phyloP scores from a whole-genome alignment of 352 stramenopile genomes.

The Pythium aristosporum region DNA sequence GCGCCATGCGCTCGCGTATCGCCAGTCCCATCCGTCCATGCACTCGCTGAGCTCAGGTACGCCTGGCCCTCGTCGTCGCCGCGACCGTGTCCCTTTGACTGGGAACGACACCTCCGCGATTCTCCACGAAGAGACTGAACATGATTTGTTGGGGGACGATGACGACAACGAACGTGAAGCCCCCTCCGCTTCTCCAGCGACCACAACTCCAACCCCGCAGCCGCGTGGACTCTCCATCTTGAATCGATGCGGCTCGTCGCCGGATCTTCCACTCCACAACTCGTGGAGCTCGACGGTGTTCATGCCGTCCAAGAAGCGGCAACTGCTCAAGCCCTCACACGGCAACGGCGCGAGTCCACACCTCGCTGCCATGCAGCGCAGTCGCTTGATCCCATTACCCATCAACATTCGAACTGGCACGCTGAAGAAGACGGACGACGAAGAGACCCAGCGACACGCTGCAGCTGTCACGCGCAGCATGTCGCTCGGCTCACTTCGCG shows the following conservation, averaged over 20 bases:
- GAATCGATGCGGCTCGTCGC: constrained; percentile 60
- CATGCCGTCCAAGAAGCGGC: constrained; percentile 67
- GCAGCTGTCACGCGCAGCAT: not conserved
- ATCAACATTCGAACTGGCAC: constrained; percentile 43
- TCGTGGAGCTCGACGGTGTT: constrained; percentile 49
- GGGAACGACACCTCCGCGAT: not conserved
- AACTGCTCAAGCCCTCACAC: constrained; percentile 29
- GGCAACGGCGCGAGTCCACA: constrained; percentile 39
- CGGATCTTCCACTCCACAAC: constrained; percentile 61
- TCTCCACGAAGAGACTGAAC: constrained; percentile 26
- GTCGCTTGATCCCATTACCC: constrained; percentile 57
- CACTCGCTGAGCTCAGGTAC: constrained; percentile 27
- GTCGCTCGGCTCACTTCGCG: constrained; percentile 15
- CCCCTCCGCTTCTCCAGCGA: not conserved
- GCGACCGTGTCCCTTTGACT: not conserved
- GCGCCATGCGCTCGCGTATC: constrained; percentile 20
- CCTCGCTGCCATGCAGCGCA: constrained; percentile 44
- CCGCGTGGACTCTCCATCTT: constrained; percentile 35
- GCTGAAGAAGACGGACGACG: constrained; percentile 24
- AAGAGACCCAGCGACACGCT: not conserved
- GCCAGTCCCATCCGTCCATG: constrained; percentile 8
- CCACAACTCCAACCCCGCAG: not conserved
- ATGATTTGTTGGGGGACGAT: constrained; percentile 20
- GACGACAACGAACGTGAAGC: constrained; percentile 6
- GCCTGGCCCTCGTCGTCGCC: constrained; percentile 11